Percentiles rank a stretch among this genome's conserved stretches.
Evolutionary conservation across 306 rosid species (phyloP).

Genomic region (Fragaria vesca): DNA sequence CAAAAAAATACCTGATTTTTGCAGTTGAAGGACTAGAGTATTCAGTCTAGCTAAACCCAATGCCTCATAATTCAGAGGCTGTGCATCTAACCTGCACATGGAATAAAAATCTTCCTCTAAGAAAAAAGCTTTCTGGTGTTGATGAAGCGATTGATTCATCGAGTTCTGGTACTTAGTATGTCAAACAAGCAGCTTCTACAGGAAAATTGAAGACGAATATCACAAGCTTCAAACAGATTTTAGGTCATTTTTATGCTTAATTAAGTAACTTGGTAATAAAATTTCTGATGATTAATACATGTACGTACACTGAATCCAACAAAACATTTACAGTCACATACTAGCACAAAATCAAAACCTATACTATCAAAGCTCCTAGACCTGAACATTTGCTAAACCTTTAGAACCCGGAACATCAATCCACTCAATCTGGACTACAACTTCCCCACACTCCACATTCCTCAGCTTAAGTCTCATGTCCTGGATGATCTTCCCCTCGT

Average conservation of each 20-base stretch:
- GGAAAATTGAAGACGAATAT: not conserved
- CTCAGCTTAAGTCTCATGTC: constrained; percentile 63
- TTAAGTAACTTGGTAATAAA: not conserved
- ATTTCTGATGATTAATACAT: not conserved
- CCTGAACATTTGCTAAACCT: constrained; percentile 27
- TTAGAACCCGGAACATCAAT: constrained; percentile 45
- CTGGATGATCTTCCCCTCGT: constrained; percentile 54
- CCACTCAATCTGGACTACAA: constrained; percentile 64
- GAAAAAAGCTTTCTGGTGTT: not conserved
- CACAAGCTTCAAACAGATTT: not conserved
- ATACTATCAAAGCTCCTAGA: not conserved
- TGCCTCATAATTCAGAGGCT: not conserved
- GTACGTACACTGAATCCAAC: not conserved
- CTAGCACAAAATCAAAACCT: not conserved
- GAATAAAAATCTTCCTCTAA: not conserved
- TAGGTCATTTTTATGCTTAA: not conserved
- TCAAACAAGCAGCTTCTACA: not conserved
- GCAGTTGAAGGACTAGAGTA: not conserved
- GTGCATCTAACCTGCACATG: not conserved
- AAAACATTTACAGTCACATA: not conserved
- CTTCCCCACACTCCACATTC: constrained; percentile 75
- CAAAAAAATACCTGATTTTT: not conserved
- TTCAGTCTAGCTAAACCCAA: not conserved
- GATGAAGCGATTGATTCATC: not conserved
- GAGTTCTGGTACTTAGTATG: not conserved